These are phyloP conservation scores for Gigaspora rosea DNA, from an alignment of 192 early-diverging fungal species.

Conservation along the genomic window DNA sequence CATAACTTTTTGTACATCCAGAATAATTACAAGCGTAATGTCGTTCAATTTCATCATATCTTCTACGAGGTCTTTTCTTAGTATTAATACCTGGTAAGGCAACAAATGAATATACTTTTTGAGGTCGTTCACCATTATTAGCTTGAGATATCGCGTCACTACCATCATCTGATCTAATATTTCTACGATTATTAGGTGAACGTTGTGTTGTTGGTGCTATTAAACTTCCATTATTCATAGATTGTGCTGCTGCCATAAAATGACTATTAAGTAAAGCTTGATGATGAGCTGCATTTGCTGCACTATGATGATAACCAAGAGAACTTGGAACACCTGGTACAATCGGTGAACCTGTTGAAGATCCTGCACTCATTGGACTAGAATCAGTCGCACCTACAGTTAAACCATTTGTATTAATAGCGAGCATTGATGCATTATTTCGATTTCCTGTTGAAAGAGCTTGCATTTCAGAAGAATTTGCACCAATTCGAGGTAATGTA, in stretches of 20 bases:
- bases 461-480: constrained; percentile 12
- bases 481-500: constrained; percentile 3
- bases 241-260: constrained; percentile 29
- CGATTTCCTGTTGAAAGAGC: neutral
- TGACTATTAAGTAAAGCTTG: constrained; percentile 14
- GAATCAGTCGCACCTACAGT: neutral
- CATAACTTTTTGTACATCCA: constrained; percentile 63
- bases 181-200: neutral
- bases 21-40: constrained; percentile 59
- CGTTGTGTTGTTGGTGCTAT: neutral
- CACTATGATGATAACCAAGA: neutral
- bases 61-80: constrained; percentile 59
- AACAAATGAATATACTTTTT: constrained; percentile 57
- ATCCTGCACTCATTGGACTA: neutral
- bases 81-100: constrained; percentile 55
- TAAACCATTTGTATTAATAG: constrained; percentile 7
- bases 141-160: neutral
- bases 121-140: constrained; percentile 21
- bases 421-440: neutral
- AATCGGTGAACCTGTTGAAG: constrained; percentile 5
- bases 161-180: neutral
- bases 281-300: constrained; percentile 6
- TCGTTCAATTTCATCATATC: constrained; percentile 69
- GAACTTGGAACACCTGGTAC: neutral
- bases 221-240: constrained; percentile 8